Base-by-base conservation (phyloP, 1,284 basidiomycete genomes). In the Puccinia hordei region DNA sequence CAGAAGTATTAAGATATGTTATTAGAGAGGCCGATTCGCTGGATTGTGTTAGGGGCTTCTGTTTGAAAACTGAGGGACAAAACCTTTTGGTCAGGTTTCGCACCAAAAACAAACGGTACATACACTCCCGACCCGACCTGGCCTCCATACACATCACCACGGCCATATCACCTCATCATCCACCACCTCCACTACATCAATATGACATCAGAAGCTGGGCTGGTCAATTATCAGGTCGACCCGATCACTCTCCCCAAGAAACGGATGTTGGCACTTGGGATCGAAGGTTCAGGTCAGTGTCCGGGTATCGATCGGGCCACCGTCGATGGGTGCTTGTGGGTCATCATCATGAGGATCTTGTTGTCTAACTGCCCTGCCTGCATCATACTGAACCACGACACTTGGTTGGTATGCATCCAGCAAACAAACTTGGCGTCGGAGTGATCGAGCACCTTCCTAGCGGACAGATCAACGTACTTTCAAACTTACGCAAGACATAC, bases 351-450 rank as follows among this genome's bases (percentile, higher is more conserved):
- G 44, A 35, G n/a, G 3, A 17, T 73, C 53, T 38, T 49, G 22
- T 57, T 33, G 35, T 73, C 33, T 68, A 9, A 38, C 3, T 22
- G 9, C 12, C 33, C 44, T 41, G 41, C 13, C 41, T 44, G 41
- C n/a, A 55, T 38, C 51, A 38, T 71, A 8, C 38, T 65, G 61
- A 41, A 35, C 15, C 6, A 27, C 13, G 24, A n/a, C 41, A 24
- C 13, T 2, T 44, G 19, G 33, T 35, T 44, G 33, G 30, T 9
- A 10, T 24, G 1, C 22, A 35, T n/a, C 59, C 30, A 30, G 97
- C 97, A 53, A 99, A 99, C 88, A 99, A 99, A 87, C 89, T 99
- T 49, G 97, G 97, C n/a, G 93, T 92, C 27, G 97, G 97, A 5
- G 89, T 99, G 69, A 94, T 99, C 86, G 90, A 90, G 81, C 96